These are phyloP conservation scores for Juncus inflexus DNA, from an alignment of 176 grass and related monocot species.

Conservation along the genomic window DNA sequence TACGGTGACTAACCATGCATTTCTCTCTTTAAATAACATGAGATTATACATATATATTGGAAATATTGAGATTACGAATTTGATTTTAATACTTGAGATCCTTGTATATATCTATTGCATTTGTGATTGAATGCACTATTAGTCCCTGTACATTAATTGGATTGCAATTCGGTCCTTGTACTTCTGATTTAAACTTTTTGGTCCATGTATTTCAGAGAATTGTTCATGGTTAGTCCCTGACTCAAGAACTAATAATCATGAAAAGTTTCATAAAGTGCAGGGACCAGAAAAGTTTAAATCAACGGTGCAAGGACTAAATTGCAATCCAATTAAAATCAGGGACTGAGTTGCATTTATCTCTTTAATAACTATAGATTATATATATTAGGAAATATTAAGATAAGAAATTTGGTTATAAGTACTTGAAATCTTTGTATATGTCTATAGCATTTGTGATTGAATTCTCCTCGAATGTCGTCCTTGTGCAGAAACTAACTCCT, in stretches of 20 bases:
- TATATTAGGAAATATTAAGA: background rate
- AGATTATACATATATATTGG: background rate
- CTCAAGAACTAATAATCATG: too few relatives aligned
- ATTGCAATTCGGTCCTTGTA: too few relatives aligned
- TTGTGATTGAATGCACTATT: conserved; percentile 47
- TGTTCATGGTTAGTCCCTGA: too few relatives aligned
- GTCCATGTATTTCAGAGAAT: background rate
- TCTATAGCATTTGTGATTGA: conserved; percentile 93
- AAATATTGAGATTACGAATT: background rate
- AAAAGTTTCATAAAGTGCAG: too few relatives aligned
- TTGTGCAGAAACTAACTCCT: conserved; percentile 65
- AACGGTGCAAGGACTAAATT: too few relatives aligned
- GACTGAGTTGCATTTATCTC: background rate
- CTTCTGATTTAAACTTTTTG: background rate
- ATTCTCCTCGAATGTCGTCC: conserved; percentile 81
- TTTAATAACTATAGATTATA: background rate
- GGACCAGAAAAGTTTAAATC: too few relatives aligned
- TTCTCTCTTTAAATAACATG: background rate
- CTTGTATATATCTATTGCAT: conserved; percentile 85
- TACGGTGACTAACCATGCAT: too few relatives aligned
- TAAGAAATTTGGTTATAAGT: conserved; percentile 6
- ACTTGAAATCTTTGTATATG: conserved; percentile 67
- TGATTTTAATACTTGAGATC: conserved; percentile 39
- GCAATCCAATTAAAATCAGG: too few relatives aligned
- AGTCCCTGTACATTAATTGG: too few relatives aligned